Percentiles rank a stretch among this genome's conserved stretches.
phyloP scores from a whole-genome alignment of 1,284 basidiomycete species.

The Ceratobasidium sp. region DNA sequence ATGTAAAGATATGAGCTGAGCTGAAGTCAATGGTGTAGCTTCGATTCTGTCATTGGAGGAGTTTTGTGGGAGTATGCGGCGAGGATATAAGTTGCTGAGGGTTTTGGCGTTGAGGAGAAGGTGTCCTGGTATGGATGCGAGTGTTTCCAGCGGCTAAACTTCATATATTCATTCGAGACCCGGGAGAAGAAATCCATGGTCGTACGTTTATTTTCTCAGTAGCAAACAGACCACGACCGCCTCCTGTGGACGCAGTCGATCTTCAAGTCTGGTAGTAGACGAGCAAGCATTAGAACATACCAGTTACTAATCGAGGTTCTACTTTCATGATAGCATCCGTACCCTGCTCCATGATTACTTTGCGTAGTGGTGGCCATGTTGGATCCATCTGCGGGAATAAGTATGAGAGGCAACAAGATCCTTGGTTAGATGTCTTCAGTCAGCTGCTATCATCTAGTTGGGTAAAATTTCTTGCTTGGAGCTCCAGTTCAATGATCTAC shows the following conservation, averaged over 20 bases:
- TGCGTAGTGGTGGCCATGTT: slow-evolving; percentile 8
- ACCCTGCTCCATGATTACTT: neutral
- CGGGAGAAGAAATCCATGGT: neutral
- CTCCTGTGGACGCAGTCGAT: slow-evolving; percentile 56
- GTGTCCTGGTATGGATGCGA: slow-evolving; percentile 75
- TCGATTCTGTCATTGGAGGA: slow-evolving; percentile 4
- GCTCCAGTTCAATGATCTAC: too few relatives aligned
- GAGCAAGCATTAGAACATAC: neutral
- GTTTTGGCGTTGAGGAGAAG: slow-evolving; percentile 77
- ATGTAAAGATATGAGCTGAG: slow-evolving; percentile 69
- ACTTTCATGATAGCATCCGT: slow-evolving; percentile 9
- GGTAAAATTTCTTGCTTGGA: too few relatives aligned
- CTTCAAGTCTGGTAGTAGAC: neutral
- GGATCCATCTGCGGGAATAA: neutral
- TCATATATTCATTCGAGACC: slow-evolving; percentile 1
- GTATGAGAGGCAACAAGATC: too few relatives aligned
- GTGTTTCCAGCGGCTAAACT: slow-evolving; percentile 61
- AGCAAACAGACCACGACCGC: slow-evolving; percentile 77
- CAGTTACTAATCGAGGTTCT: slow-evolving; percentile 15
- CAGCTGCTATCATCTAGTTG: too few relatives aligned
- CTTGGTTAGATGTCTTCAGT: too few relatives aligned
- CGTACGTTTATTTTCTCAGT: slow-evolving; percentile 60
- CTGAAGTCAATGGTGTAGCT: slow-evolving; percentile 61
- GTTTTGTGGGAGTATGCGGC: slow-evolving; percentile 48
- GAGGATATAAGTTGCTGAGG: slow-evolving; percentile 52